Base-by-base conservation (phyloP, 331 rosid genomes). In the Phaseolus coccineus region DNA sequence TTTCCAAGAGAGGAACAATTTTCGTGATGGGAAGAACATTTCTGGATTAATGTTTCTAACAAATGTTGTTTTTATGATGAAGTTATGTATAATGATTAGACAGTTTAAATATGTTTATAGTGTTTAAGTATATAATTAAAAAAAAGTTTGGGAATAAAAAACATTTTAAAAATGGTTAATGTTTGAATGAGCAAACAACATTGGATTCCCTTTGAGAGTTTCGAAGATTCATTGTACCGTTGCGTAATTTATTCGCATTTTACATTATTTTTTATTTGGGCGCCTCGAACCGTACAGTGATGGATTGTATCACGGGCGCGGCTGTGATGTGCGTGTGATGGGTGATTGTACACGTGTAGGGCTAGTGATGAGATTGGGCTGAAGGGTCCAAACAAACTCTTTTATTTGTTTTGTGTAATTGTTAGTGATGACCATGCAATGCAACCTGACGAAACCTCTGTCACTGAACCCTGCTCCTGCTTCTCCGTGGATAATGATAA, bases 311-410 rank as follows among this genome's bases (percentile, higher is more conserved):
- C 83, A 79, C 81, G 81, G 81, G 81, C 63, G 80, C 65, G 75
- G 44, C 37, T 61, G 73, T 28, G 64, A 19, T 8, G 24, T 7
- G 44, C 44, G 47, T 42, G 37, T 80, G 68, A 55, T 19, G 8
- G 4, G 64, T 30, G 16, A 10, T 5, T 4, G 69, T 37, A 73
- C 84, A 83, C 87, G 81, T 83, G 87, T 78, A 83, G 33, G 77
- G 83, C 11, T 62, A 8, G 0, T 48, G 47, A 83, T 78, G 44
- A 73, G 14, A 30, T 50, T 72, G 51, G 51, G 51, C 3, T 12
- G 3, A 46, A 3, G 4, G 28, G 15, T 55, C 61, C 28, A 19
- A n/a, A 53, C 59, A 19, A 22, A 8, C 12, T 42, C 47, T 42
- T 8, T 42, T 19, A 2, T 48, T 19, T 35, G 39, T 35, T 16